Evolutionary conservation across 228 moss, liverwort and hornwort species (phyloP).

Genomic region (Sphagnum magellanicum): DNA sequence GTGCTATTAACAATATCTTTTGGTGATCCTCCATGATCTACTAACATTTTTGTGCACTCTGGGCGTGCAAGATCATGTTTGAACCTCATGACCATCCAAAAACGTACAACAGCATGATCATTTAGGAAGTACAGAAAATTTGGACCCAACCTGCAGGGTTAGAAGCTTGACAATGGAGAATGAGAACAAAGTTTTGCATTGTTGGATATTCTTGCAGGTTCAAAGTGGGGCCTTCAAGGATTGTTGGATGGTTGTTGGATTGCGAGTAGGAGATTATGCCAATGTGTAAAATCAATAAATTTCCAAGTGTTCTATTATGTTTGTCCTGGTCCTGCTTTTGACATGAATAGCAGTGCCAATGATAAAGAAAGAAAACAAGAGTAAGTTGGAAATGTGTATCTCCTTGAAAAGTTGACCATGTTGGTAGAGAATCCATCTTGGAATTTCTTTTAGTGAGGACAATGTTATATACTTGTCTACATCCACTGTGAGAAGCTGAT

Average conservation of each 20-base stretch:
- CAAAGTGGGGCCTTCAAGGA: slow-evolving; percentile 54
- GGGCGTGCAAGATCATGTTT: neutral
- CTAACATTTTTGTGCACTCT: neutral
- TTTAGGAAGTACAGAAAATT: neutral
- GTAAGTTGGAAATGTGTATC: too few species aligned
- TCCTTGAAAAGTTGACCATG: too few species aligned
- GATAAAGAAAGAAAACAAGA: too few species aligned
- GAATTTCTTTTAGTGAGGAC: too few species aligned
- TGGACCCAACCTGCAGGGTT: neutral
- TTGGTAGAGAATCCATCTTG: too few species aligned
- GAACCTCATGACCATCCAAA: neutral
- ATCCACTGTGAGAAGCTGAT: too few species aligned
- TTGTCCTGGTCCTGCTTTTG: too few species aligned
- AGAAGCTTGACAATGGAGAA: neutral
- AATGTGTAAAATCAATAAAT: slow-evolving; percentile 33
- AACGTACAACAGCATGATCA: neutral
- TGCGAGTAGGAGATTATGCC: slow-evolving; percentile 75
- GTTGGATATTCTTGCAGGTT: slow-evolving; percentile 26
- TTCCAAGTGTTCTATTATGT: neutral
- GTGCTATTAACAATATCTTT: too few species aligned
- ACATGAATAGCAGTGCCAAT: too few species aligned
- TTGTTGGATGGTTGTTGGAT: slow-evolving; percentile 87
- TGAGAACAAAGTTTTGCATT: neutral
- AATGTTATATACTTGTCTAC: too few species aligned
- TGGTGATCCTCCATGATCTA: neutral